Evolutionary conservation across 495 filamentous ascomycete species (phyloP).

Genomic region (Xylaria venustula): DNA sequence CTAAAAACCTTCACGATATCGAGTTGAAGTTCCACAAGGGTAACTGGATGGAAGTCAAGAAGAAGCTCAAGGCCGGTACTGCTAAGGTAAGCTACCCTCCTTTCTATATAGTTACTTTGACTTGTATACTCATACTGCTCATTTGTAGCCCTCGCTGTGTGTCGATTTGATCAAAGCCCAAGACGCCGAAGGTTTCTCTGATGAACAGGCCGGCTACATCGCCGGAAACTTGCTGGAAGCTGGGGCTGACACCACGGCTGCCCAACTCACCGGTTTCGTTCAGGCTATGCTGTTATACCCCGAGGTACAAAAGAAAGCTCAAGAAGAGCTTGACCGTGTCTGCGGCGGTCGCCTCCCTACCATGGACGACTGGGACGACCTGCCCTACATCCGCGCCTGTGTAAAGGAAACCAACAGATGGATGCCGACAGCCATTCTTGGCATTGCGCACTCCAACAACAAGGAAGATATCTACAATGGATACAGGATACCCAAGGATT

Average conservation of each 20-base stretch:
- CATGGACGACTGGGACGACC: slow-evolving; percentile 45
- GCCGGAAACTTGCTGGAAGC: slow-evolving; percentile 55
- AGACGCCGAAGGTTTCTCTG: slow-evolving; percentile 38
- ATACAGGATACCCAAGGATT: slow-evolving; percentile 38
- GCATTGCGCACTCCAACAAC: slow-evolving; percentile 50
- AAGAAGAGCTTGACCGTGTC: slow-evolving; percentile 56
- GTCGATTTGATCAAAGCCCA: slow-evolving; percentile 39
- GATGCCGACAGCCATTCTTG: slow-evolving; percentile 52
- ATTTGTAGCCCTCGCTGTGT: slow-evolving; percentile 36
- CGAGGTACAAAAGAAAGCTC: slow-evolving; percentile 47
- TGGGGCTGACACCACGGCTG: slow-evolving; percentile 57
- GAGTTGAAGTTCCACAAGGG: slow-evolving; percentile 35
- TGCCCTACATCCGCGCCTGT: slow-evolving; percentile 49
- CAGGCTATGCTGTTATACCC: slow-evolving; percentile 57
- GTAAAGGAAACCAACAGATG: slow-evolving; percentile 57
- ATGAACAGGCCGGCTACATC: slow-evolving; percentile 42
- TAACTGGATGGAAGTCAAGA: slow-evolving; percentile 42
- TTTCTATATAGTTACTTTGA: background rate
- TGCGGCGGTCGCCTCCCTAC: slow-evolving; percentile 46
- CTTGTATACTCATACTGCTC: background rate
- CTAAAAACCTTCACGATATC: slow-evolving; percentile 26
- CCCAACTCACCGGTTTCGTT: slow-evolving; percentile 55
- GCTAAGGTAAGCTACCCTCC: slow-evolving; percentile 25
- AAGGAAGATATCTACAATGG: slow-evolving; percentile 47
- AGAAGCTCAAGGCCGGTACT: slow-evolving; percentile 28